A percentile compares a stretch with the other conserved stretches of the same genome.
Evolutionary conservation across 2,329 filamentous ascomycete genomes (phyloP).

Genomic region (Parastagonospora avenae): DNA sequence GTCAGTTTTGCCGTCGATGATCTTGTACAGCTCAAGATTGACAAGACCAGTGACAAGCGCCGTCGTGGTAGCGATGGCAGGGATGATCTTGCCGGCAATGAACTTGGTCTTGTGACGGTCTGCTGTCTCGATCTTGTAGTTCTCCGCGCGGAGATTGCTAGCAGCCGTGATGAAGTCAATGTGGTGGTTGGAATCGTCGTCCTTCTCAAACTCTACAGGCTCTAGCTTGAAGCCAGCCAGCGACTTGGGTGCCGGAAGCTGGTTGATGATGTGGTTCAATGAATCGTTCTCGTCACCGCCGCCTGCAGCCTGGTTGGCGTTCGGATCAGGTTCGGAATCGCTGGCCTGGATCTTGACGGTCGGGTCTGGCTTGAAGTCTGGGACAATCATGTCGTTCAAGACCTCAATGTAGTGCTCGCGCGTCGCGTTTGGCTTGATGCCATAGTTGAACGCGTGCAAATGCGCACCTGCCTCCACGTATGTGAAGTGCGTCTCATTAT

Average conservation of each 20-base stretch:
- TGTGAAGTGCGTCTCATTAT: conserved; percentile 82
- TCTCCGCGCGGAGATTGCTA: conserved; percentile 94
- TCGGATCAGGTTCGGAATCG: conserved; percentile 93
- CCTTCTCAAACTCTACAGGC: conserved; percentile 97
- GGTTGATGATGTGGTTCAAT: conserved; percentile 71
- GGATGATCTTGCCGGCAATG: conserved; percentile 99
- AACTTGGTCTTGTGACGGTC: conserved; percentile 99
- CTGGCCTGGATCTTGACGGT: conserved; percentile 96
- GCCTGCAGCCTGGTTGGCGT: conserved; percentile 65
- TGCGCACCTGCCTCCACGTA: conserved; percentile 90
- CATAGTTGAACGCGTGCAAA: conserved; percentile 96
- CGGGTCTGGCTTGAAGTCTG: conserved; percentile 89
- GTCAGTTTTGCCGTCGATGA: conserved; percentile 93
- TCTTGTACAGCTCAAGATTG: conserved; percentile 91
- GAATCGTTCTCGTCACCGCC: conserved; percentile 76
- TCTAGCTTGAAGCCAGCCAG: conserved; percentile 87
- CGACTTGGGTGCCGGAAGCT: conserved; percentile 77
- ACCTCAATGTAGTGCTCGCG: conserved; percentile 77
- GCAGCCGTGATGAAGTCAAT: conserved; percentile 99
- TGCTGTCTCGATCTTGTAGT: conserved; percentile 93
- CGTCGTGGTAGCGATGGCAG: conserved; percentile 96
- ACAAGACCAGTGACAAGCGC: conserved; percentile 94
- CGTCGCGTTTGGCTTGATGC: conserved; percentile 82
- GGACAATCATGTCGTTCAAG: conserved; percentile 89
- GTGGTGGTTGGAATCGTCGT: conserved; percentile 96